phyloP scores from a whole-genome alignment of 441 rosid genomes.

The Aquilaria agallochum region DNA sequence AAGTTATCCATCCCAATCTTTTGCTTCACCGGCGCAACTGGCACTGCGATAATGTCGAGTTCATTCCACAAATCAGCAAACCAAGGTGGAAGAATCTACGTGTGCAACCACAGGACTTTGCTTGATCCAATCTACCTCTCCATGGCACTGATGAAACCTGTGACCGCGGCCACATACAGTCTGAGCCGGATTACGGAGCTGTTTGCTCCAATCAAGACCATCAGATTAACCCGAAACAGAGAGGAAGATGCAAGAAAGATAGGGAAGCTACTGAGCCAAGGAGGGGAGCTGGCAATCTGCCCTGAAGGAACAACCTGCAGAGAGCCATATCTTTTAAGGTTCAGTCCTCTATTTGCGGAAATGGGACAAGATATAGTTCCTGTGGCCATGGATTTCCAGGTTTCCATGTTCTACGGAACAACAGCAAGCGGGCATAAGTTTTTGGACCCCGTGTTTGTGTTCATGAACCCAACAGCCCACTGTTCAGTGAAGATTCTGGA shows the following conservation, averaged over 20 bases:
- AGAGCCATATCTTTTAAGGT: conserved; percentile 27
- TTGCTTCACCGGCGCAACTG: conserved; percentile 17
- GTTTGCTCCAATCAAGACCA: conserved; percentile 24
- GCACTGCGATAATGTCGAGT: conserved; percentile 2
- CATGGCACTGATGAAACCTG: conserved; percentile 7
- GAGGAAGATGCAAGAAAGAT: conserved; percentile 17
- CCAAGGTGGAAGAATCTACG: conserved; percentile 19
- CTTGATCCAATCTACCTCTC: conserved; percentile 26
- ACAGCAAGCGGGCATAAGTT: conserved; percentile 28
- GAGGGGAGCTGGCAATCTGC: conserved; percentile 23
- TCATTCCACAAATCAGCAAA: background rate
- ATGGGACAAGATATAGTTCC: conserved; percentile 24
- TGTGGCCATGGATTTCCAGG: conserved; percentile 17
- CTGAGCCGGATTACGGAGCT: conserved; percentile 20
- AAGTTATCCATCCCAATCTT: conserved; percentile 17
- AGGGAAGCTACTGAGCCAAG: conserved; percentile 4
- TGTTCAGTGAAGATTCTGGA: conserved; percentile 11
- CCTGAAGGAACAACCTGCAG: conserved; percentile 37
- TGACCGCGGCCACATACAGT: conserved; percentile 25
- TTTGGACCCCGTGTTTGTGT: conserved; percentile 25
- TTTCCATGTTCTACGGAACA: conserved; percentile 30
- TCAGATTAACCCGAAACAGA: conserved; percentile 25
- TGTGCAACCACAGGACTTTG: conserved; percentile 30
- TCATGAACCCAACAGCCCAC: conserved; percentile 23
- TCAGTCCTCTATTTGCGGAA: conserved; percentile 28